Conservation (phyloP, 768 basidiomycete species). For the Agaricus subrufescens region DNA sequence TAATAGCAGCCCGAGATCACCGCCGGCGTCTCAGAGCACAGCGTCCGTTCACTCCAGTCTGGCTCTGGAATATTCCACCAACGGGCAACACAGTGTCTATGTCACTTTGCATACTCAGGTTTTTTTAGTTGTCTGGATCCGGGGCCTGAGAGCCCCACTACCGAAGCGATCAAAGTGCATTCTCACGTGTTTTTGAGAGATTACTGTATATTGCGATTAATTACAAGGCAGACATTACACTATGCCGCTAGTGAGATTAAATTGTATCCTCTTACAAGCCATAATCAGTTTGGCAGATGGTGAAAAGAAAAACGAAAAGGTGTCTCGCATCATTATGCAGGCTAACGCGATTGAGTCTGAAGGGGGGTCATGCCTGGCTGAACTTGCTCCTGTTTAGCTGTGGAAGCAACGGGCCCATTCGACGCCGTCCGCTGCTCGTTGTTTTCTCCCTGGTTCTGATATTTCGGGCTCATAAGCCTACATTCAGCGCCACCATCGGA, state of each 20-base stretch:
- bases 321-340: not conserved
- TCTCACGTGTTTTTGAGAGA: conserved; percentile 13
- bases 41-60: too few species aligned
- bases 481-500: conserved; percentile 85
- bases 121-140: too few species aligned
- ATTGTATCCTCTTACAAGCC: conserved; percentile 7
- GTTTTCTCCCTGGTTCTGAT: conserved; percentile 21
- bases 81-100: too few species aligned
- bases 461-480: conserved; percentile 41
- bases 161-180: conserved; percentile 4
- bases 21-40: too few species aligned
- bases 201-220: conserved; percentile 10
- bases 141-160: not conserved
- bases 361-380: conserved; percentile 1
- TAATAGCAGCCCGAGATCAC: not conserved
- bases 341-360: not conserved
- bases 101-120: too few species aligned
- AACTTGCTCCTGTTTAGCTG: conserved; percentile 1
- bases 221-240: conserved; percentile 4
- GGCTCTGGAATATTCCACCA: too few species aligned
- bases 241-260: conserved; percentile 1
- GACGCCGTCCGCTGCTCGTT: conserved; percentile 6
- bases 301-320: conserved; percentile 1
- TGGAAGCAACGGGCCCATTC: not conserved
- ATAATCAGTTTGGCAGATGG: not conserved